Evolutionary conservation across 1,139 yeast species (phyloP).

Genomic region (Yamadazyma membranifaciens): DNA sequence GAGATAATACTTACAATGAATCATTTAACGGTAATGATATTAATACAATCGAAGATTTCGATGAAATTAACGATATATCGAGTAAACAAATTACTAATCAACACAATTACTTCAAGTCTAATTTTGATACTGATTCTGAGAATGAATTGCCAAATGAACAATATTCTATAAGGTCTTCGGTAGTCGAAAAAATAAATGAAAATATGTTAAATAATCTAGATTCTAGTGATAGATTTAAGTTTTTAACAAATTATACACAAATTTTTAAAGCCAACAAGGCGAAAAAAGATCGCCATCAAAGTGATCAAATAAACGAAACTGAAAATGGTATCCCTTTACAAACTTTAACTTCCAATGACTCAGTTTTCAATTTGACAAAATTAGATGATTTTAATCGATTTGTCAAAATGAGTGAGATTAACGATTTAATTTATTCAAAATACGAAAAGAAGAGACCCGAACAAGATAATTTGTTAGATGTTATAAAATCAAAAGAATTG

Average conservation of each 20-base stretch:
- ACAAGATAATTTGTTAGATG: slow-evolving; percentile 25
- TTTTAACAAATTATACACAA: slow-evolving; percentile 26
- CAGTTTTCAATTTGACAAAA: slow-evolving; percentile 34
- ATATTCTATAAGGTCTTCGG: slow-evolving; percentile 26
- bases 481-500: slow-evolving; percentile 30
- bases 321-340: slow-evolving; percentile 28
- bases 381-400: slow-evolving; percentile 38
- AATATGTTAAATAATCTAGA: slow-evolving; percentile 11
- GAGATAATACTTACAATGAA: slow-evolving; percentile 11
- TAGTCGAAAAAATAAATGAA: slow-evolving; percentile 24
- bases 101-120: slow-evolving; percentile 13
- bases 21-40: slow-evolving; percentile 8
- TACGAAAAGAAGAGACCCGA: slow-evolving; percentile 11
- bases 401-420: slow-evolving; percentile 35
- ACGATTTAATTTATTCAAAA: slow-evolving; percentile 29
- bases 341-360: slow-evolving; percentile 18
- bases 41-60: slow-evolving; percentile 8
- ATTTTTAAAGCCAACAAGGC: slow-evolving; percentile 15
- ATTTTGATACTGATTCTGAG: slow-evolving; percentile 18
- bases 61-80: slow-evolving; percentile 4
- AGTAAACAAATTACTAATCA: slow-evolving; percentile 12
- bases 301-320: slow-evolving; percentile 5
- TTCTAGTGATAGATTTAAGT: slow-evolving; percentile 28
- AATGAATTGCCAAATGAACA: slow-evolving; percentile 9
- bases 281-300: slow-evolving; percentile 9